These are phyloP conservation scores for Leptosphaerulina australis DNA, from an alignment of 2,329 filamentous ascomycete genomes.

Conservation along the genomic window DNA sequence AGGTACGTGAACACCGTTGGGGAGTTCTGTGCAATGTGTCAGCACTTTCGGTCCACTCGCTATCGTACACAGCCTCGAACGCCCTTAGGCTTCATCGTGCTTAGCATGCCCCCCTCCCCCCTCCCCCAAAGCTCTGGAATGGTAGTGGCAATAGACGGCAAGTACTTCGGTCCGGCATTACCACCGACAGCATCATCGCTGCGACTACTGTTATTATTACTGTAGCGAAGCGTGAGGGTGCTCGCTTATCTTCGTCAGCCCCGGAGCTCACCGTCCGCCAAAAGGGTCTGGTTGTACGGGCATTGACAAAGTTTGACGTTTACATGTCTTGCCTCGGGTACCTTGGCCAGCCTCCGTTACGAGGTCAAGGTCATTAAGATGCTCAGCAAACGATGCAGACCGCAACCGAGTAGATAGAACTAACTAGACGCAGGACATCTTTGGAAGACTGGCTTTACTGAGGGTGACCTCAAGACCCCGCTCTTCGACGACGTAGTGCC, in stretches of 20 bases:
- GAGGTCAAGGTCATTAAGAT: slow-evolving; percentile 21
- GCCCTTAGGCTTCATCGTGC: slow-evolving; percentile 23
- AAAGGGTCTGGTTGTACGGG: slow-evolving; percentile 3
- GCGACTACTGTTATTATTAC: slow-evolving; percentile 35
- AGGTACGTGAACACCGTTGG: slow-evolving; percentile 39
- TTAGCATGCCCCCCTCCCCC: slow-evolving; percentile 33
- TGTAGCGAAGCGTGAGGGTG: slow-evolving; percentile 21
- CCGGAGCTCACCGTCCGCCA: neutral
- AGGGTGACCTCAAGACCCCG: slow-evolving; percentile 71
- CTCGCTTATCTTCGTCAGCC: slow-evolving; percentile 11
- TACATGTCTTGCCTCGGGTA: slow-evolving; percentile 11
- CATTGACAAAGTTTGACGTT: neutral
- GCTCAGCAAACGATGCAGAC: slow-evolving; percentile 8
- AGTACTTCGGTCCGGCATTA: slow-evolving; percentile 32
- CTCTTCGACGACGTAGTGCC: slow-evolving; percentile 77
- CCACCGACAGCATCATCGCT: slow-evolving; percentile 25
- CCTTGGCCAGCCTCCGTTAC: slow-evolving; percentile 19
- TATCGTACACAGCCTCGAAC: slow-evolving; percentile 13
- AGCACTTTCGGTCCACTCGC: slow-evolving; percentile 11
- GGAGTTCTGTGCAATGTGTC: slow-evolving; percentile 21
- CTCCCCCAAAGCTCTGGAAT: slow-evolving; percentile 24
- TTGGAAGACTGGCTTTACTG: slow-evolving; percentile 75
- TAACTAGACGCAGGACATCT: slow-evolving; percentile 62
- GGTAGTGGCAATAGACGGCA: slow-evolving; percentile 26
- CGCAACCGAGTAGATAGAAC: slow-evolving; percentile 24